Evolutionary conservation across 768 basidiomycete species (phyloP).

Genomic region (Mycena capillaripes): DNA sequence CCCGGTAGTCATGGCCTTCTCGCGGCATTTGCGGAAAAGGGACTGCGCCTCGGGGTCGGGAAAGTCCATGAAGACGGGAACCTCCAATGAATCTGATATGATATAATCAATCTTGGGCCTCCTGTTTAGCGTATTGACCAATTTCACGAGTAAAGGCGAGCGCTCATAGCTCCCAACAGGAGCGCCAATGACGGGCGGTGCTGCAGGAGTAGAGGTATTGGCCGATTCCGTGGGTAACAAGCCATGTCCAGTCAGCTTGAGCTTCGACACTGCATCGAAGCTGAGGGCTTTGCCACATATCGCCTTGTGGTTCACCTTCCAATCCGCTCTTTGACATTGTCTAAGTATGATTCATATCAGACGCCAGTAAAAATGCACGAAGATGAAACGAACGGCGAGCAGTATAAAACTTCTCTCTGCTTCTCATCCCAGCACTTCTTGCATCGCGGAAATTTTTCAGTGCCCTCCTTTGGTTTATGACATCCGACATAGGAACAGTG

Average conservation of each 20-base stretch:
- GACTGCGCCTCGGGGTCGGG: constrained; percentile 20
- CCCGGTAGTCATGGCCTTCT: constrained; percentile 33
- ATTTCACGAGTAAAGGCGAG: background rate
- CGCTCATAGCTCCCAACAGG: constrained; percentile 8
- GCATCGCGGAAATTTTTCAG: constrained; percentile 29
- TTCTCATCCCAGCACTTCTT: constrained; percentile 26
- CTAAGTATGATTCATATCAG: constrained; percentile 19
- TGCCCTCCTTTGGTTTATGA: background rate
- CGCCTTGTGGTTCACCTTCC: constrained; percentile 33
- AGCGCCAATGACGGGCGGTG: background rate
- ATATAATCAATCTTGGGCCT: constrained; percentile 15
- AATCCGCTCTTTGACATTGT: constrained; percentile 36
- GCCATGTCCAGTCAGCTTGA: background rate
- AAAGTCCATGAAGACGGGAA: background rate
- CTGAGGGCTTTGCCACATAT: constrained; percentile 37
- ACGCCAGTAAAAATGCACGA: background rate
- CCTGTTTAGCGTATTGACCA: background rate
- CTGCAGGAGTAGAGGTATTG: background rate
- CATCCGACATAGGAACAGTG: constrained; percentile 25
- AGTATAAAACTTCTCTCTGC: constrained; percentile 31
- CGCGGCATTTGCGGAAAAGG: constrained; percentile 24
- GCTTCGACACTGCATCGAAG: constrained; percentile 28
- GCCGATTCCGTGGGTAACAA: background rate
- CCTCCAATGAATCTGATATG: background rate
- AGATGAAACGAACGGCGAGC: constrained; percentile 30